Evolutionary conservation across 768 basidiomycete species (phyloP).

Genomic region (Psilocybe cubensis): DNA sequence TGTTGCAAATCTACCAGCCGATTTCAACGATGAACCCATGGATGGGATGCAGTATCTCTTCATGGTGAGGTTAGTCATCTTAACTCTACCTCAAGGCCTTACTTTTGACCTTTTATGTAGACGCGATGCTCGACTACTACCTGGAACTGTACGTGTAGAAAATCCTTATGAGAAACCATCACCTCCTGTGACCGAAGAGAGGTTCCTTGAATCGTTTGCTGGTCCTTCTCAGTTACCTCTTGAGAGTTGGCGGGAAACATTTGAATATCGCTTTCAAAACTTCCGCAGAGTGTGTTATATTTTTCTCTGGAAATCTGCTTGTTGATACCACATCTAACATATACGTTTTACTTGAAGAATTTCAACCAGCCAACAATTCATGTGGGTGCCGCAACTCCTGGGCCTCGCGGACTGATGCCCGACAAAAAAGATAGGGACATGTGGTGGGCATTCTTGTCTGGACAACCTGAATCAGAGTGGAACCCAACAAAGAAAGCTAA

Average conservation of each 20-base stretch:
- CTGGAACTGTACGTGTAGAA: conserved; percentile 61
- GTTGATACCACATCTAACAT: not conserved
- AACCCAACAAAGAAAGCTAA: conserved; percentile 50
- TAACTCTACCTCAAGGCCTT: not conserved
- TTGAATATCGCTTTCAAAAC: conserved; percentile 64
- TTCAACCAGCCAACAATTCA: conserved; percentile 61
- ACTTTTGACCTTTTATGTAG: conserved; percentile 37
- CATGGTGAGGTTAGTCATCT: conserved; percentile 64
- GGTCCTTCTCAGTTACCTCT: conserved; percentile 53
- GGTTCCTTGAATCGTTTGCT: conserved; percentile 10
- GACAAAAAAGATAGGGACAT: conserved; percentile 72
- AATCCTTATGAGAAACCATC: conserved; percentile 67
- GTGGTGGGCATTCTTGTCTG: conserved; percentile 83
- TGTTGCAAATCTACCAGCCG: conserved; percentile 75
- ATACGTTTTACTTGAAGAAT: conserved; percentile 49
- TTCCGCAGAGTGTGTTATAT: conserved; percentile 58
- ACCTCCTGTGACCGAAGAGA: conserved; percentile 17
- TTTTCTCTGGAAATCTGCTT: not conserved
- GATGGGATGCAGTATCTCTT: conserved; percentile 85
- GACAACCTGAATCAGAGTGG: conserved; percentile 72
- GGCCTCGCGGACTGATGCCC: conserved; percentile 51
- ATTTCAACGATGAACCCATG: conserved; percentile 65
- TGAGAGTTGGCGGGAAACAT: conserved; percentile 64
- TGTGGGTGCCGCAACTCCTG: conserved; percentile 37
- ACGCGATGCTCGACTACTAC: conserved; percentile 70